A percentile compares a stretch with the other conserved stretches of the same genome.
Conservation (phyloP, 2,329 filamentous ascomycete species). For the Penicillium digitatum region DNA sequence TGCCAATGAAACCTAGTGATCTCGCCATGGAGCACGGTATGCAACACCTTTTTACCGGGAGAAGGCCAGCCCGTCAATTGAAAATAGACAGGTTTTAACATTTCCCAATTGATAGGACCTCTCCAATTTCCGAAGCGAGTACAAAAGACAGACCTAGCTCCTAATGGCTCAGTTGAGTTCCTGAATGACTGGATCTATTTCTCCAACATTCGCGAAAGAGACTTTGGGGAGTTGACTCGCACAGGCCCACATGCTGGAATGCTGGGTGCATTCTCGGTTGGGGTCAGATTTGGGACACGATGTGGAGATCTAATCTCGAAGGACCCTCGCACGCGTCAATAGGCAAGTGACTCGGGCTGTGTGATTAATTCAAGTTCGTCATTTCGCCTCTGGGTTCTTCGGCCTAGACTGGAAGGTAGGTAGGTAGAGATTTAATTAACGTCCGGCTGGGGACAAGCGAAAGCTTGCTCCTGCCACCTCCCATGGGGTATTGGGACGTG, state of each 20-base stretch:
- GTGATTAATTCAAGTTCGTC: constrained; percentile 55
- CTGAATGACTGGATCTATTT: constrained; percentile 55
- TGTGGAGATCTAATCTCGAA: constrained; percentile 48
- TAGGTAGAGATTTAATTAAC: too few species aligned
- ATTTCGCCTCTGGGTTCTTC: constrained; percentile 55
- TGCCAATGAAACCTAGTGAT: constrained; percentile 43
- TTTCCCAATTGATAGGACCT: constrained; percentile 37
- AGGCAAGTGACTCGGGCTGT: constrained; percentile 53
- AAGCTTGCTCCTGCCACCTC: too few species aligned
- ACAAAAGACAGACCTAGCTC: constrained; percentile 36
- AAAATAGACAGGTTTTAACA: not conserved
- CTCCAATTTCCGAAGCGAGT: constrained; percentile 49
- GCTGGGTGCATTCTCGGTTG: constrained; percentile 52
- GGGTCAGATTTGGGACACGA: constrained; percentile 51
- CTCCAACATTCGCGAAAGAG: constrained; percentile 41
- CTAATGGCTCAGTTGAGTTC: constrained; percentile 53
- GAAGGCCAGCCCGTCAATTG: constrained; percentile 33
- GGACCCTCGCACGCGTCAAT: constrained; percentile 42
- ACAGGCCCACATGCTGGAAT: constrained; percentile 57
- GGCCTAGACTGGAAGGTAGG: constrained; percentile 52
- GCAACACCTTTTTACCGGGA: constrained; percentile 51
- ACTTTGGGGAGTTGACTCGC: constrained; percentile 53
- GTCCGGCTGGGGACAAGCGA: too few species aligned
- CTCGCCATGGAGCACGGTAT: constrained; percentile 56
- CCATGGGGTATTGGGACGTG: too few species aligned